Percentiles rank a stretch among this genome's conserved stretches.
phyloP scores from a whole-genome alignment of 768 basidiomycete genomes.

The Cyclocybe cylindracea region DNA sequence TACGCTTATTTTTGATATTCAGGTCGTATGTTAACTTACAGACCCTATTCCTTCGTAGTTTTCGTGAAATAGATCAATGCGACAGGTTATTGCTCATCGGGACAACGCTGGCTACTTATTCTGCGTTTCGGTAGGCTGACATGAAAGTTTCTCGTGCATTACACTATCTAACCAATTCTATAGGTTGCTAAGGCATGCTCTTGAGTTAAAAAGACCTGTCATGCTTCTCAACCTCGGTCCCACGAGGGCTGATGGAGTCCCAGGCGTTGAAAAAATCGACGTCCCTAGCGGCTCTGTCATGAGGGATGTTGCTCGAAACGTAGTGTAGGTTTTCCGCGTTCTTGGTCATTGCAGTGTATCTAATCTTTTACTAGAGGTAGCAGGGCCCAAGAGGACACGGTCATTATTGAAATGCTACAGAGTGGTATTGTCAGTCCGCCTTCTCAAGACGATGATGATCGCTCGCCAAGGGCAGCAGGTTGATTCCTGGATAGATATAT shows the following conservation, averaged over 20 bases:
- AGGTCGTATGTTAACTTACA: not conserved
- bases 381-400: conserved; percentile 41
- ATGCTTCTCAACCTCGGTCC: conserved; percentile 87
- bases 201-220: conserved; percentile 74
- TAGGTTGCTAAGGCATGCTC: conserved; percentile 80
- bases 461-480: conserved; percentile 20
- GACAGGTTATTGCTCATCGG: conserved; percentile 81
- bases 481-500: conserved; percentile 8
- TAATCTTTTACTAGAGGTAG: conserved; percentile 41
- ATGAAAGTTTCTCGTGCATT: not conserved
- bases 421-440: conserved; percentile 61
- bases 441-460: conserved; percentile 35
- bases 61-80: conserved; percentile 53
- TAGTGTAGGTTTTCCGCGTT: conserved; percentile 52
- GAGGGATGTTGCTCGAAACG: conserved; percentile 56
- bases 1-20: conserved; percentile 32
- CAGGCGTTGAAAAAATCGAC: conserved; percentile 79
- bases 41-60: conserved; percentile 39
- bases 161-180: conserved; percentile 1
- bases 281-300: conserved; percentile 74
- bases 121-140: conserved; percentile 73
- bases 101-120: conserved; percentile 92
- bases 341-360: not conserved
- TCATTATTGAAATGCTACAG: conserved; percentile 49
- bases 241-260: conserved; percentile 74